A percentile compares a stretch with the other conserved stretches of the same genome.
phyloP scores from a whole-genome alignment of 345 rosid species.

The Populus davidiana region DNA sequence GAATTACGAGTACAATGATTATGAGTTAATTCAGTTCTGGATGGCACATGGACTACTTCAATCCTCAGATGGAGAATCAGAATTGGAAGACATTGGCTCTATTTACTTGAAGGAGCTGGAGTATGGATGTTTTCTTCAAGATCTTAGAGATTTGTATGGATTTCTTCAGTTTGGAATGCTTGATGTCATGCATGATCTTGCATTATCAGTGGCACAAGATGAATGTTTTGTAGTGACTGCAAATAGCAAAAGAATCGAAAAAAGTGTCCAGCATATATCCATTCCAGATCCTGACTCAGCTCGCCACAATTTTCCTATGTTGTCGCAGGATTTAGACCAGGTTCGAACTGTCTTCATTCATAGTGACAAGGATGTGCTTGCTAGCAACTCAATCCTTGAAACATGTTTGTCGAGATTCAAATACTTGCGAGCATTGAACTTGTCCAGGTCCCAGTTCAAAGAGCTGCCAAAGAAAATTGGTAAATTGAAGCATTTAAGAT shows the following conservation, averaged over 20 bases:
- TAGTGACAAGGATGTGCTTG: not conserved
- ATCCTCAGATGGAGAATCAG: not conserved
- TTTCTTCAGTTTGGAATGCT: constrained; percentile 6
- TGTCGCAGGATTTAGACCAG: not conserved
- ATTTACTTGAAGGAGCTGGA: constrained; percentile 17
- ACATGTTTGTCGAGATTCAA: constrained; percentile 11
- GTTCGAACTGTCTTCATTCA: constrained; percentile 8
- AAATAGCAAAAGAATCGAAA: not conserved
- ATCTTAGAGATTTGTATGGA: not conserved
- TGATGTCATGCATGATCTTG: constrained; percentile 33
- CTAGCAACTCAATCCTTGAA: constrained; percentile 15
- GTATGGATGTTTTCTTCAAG: constrained; percentile 31
- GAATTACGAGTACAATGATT: not conserved
- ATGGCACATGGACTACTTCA: constrained; percentile 23
- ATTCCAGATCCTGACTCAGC: not conserved
- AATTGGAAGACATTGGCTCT: constrained; percentile 13
- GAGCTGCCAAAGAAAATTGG: constrained; percentile 20
- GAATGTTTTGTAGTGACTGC: not conserved
- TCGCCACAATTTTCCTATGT: not conserved
- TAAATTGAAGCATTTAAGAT: constrained; percentile 30
- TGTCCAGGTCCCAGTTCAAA: constrained; percentile 12
- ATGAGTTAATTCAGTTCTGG: constrained; percentile 12
- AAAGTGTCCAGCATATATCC: not conserved
- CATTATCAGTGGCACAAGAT: constrained; percentile 12
- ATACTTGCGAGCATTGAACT: constrained; percentile 16